Evolutionary conservation across 2,329 filamentous ascomycete genomes (phyloP), one percentile per base, ranked within the genome.

Genomic region (Exophiala sp.): DNA sequence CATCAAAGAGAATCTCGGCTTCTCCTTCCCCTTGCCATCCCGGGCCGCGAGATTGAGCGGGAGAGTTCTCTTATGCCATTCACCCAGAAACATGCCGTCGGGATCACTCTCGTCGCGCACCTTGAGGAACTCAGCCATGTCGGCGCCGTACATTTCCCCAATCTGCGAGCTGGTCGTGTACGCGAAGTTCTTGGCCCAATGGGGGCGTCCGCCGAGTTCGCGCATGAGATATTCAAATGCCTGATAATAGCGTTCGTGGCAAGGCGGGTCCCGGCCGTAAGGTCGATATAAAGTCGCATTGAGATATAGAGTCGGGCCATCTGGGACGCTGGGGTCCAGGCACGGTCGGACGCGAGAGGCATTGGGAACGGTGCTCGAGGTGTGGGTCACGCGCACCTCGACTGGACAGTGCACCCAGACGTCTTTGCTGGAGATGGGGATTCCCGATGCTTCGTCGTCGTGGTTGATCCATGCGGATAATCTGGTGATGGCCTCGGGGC

Each of bases 101-200:
- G 85, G 84, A 63, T 95, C 88, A 27, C 80, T 81, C 45, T 81
- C 74, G 52, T 84, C 75, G 46, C 89, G 77, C 5, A 94, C 75
- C 22, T 74, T 70, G 34, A 85, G 73, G 78, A 85, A 95, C 40
- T 78, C 70, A 14, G 74, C 69, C 51, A 94, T 72, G 41, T 83
- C 72, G n/a, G 74, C 66, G 34, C 83, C 83, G 64, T 93, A 94
- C 66, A 87, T 80, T 1, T 67, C 65, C 51, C 79, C 76, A 37
- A 95, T 75, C 23, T 86, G 80, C 0, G 71, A 62, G 9, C 78
- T 75, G 3, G 73, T 70, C 2, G 78, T 74, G 7, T 77, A 75
- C 40, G 75, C 72, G 67, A 94, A 95, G 66, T 95, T 95, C 76
- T 95, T 95, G 6, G 89, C 89, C 87, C 89, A 95, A 68, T 95